These are phyloP conservation scores for Aspergillus cejpii DNA, from an alignment of 2,329 filamentous ascomycete species.

Conservation along the genomic window DNA sequence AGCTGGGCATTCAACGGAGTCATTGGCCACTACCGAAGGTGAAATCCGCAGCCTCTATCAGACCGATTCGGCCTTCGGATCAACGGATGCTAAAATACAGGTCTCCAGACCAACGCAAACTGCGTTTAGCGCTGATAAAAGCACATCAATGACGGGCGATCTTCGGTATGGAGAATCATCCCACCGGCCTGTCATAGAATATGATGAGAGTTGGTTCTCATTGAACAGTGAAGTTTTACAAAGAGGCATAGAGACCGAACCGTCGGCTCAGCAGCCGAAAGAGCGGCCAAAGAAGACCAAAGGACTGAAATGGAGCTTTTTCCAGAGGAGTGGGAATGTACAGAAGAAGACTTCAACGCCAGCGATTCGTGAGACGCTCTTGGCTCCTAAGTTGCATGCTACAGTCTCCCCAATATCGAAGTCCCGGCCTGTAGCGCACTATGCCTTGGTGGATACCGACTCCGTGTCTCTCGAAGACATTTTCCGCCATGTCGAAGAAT, in stretches of 20 bases:
- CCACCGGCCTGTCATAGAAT: neutral
- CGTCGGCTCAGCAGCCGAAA: constrained; percentile 8
- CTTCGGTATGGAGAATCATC: neutral
- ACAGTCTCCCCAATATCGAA: constrained; percentile 34
- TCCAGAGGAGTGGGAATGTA: constrained; percentile 41
- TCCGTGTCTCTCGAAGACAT: constrained; percentile 38
- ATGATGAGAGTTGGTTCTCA: neutral
- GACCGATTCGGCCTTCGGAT: neutral
- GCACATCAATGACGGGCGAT: neutral
- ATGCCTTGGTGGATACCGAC: constrained; percentile 49
- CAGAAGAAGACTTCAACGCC: constrained; percentile 12
- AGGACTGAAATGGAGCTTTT: constrained; percentile 52
- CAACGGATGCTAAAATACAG: neutral
- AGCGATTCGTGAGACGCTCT: constrained; percentile 15
- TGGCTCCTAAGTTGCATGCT: constrained; percentile 34
- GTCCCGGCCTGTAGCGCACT: constrained; percentile 49
- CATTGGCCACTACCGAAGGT: constrained; percentile 18
- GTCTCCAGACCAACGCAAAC: constrained; percentile 4
- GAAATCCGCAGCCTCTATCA: neutral
- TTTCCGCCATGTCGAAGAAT: constrained; percentile 34
- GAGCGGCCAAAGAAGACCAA: constrained; percentile 28
- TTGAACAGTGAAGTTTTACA: neutral
- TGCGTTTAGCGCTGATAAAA: neutral
- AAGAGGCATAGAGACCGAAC: neutral
- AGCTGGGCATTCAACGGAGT: constrained; percentile 31